These are phyloP conservation scores for Cytospora piceicola DNA, from an alignment of 2,329 filamentous ascomycete species.

Conservation along the genomic window DNA sequence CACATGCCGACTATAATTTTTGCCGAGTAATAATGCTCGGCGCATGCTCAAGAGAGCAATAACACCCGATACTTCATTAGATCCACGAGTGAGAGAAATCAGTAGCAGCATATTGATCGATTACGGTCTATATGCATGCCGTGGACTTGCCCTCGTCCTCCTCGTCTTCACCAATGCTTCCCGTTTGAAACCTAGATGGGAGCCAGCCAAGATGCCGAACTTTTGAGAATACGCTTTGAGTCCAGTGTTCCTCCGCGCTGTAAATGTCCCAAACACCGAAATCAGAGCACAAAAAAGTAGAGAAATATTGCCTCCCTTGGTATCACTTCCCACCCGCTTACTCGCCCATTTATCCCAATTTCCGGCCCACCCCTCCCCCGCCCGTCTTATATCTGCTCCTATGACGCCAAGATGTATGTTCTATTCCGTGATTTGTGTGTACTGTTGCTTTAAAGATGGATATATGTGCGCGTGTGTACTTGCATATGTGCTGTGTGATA, in stretches of 20 bases:
- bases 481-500: background rate
- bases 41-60: no score
- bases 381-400: constrained; percentile 17
- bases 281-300: background rate
- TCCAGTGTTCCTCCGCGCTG: constrained; percentile 5
- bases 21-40: no score
- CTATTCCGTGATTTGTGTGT: constrained; percentile 19
- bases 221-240: constrained; percentile 8
- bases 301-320: constrained; percentile 10
- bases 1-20: no score
- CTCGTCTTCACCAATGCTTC: background rate
- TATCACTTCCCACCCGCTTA: constrained; percentile 22
- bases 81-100: background rate
- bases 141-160: background rate
- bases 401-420: constrained; percentile 20
- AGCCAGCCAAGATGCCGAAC: background rate
- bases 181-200: background rate
- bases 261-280: constrained; percentile 15
- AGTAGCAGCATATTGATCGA: background rate
- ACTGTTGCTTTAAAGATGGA: constrained; percentile 6
- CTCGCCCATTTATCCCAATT: constrained; percentile 20
- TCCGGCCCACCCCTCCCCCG: background rate
- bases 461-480: constrained; percentile 15
- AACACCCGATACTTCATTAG: background rate
- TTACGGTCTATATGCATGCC: background rate